phyloP scores from a whole-genome alignment of 2,329 filamentous ascomycete genomes.

The Ophiostoma sp. region DNA sequence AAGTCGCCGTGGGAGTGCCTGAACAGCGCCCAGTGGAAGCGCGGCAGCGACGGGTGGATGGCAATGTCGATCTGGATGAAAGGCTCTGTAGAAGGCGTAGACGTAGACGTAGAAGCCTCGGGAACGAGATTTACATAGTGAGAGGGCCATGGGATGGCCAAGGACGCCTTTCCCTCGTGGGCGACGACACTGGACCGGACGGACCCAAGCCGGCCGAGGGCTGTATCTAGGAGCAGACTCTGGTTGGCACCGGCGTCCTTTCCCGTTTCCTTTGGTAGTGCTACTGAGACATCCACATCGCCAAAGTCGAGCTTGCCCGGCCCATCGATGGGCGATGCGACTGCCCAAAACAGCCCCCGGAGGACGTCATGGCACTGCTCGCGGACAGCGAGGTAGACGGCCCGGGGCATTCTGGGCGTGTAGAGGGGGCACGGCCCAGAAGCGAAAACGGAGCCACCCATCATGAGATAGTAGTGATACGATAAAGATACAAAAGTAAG shows the following conservation, averaged over 20 bases:
- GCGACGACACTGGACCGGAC: slow-evolving; percentile 33
- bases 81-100: background rate
- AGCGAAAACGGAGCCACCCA: slow-evolving; percentile 63
- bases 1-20: slow-evolving; percentile 67
- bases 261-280: slow-evolving; percentile 24
- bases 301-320: slow-evolving; percentile 64
- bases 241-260: background rate
- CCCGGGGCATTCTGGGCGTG: slow-evolving; percentile 61
- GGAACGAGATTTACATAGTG: slow-evolving; percentile 22
- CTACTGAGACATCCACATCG: slow-evolving; percentile 67
- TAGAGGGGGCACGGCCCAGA: slow-evolving; percentile 43
- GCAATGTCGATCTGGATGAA: slow-evolving; percentile 67
- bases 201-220: slow-evolving; percentile 41
- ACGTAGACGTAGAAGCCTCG: background rate
- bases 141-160: slow-evolving; percentile 49
- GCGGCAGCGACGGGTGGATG: slow-evolving; percentile 41
- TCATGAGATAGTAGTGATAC: background rate
- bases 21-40: slow-evolving; percentile 60
- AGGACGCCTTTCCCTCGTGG: slow-evolving; percentile 35
- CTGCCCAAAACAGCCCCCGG: slow-evolving; percentile 46
- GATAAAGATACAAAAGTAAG: background rate
- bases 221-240: background rate
- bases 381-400: slow-evolving; percentile 52
- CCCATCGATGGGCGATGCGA: slow-evolving; percentile 60
- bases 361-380: slow-evolving; percentile 44